These are phyloP conservation scores for Dalechampia spathulata DNA, from an alignment of 441 rosid genomes.

Conservation along the genomic window DNA sequence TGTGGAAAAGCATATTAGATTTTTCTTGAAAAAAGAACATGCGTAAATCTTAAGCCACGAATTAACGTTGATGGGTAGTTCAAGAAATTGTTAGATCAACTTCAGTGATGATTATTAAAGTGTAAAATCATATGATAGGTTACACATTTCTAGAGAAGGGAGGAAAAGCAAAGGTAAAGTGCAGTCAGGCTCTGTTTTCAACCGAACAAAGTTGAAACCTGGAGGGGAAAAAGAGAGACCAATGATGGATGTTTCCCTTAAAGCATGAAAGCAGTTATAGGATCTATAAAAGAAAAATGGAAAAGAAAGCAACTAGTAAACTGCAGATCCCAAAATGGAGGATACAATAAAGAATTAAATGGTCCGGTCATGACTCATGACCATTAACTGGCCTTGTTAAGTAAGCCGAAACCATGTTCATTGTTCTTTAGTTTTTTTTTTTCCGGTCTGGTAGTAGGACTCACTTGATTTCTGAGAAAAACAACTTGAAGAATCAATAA, in stretches of 20 bases:
- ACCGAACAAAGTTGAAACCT: conserved; percentile 4
- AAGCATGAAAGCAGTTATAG: conserved; percentile 23
- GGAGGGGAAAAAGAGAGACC: neutral
- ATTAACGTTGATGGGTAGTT: too few relatives aligned
- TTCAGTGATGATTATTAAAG: too few relatives aligned
- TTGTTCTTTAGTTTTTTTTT: neutral
- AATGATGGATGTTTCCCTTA: conserved; percentile 21
- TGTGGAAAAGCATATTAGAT: too few relatives aligned
- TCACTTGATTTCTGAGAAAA: conserved; percentile 56
- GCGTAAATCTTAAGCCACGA: too few relatives aligned
- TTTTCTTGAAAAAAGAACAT: too few relatives aligned
- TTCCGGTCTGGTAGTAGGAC: too few relatives aligned
- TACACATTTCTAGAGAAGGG: too few relatives aligned
- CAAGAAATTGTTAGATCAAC: too few relatives aligned
- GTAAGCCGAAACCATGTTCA: neutral
- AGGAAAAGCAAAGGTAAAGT: neutral
- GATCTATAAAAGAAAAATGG: conserved; percentile 4
- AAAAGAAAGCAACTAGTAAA: neutral
- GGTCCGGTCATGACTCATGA: too few relatives aligned
- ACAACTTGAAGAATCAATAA: conserved; percentile 24
- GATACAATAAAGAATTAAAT: conserved; percentile 20
- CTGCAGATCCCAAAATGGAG: conserved; percentile 34
- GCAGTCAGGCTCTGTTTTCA: conserved; percentile 4
- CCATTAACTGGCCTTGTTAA: neutral
- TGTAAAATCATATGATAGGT: too few relatives aligned